Percentiles rank a stretch among this genome's conserved stretches.
These are phyloP conservation scores for Sparassis latifolia DNA, from an alignment of 1,284 basidiomycete genomes.

Conservation along the genomic window DNA sequence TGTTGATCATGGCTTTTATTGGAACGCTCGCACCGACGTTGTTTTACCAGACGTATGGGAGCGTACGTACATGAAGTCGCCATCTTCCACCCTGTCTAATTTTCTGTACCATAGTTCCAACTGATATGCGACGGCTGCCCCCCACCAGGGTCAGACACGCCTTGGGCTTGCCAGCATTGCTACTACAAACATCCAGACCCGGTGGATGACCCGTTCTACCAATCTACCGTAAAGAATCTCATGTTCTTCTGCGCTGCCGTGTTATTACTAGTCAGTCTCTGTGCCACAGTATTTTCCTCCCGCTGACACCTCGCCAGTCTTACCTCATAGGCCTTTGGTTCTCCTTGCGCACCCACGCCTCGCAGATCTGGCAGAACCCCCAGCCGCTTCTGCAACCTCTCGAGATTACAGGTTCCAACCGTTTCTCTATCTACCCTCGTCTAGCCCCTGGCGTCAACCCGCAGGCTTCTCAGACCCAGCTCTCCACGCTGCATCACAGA, in stretches of 20 bases:
- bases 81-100: constrained; percentile 1
- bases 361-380: constrained; percentile 99
- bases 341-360: constrained; percentile 95
- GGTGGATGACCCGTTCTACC: constrained; percentile 92
- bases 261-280: constrained; percentile 76
- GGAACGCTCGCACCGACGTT: constrained; percentile 93
- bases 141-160: constrained; percentile 31
- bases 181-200: constrained; percentile 96
- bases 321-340: constrained; percentile 99
- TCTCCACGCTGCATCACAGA: constrained; percentile 33
- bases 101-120: constrained; percentile 62
- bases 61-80: constrained; percentile 50
- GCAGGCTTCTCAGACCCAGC: constrained; percentile 7
- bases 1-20: constrained; percentile 99
- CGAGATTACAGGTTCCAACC: constrained; percentile 50
- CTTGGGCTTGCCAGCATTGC: constrained; percentile 89
- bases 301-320: constrained; percentile 49
- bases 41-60: constrained; percentile 98
- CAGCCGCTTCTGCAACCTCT: constrained; percentile 73
- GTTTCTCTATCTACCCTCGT: constrained; percentile 72
- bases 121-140: constrained; percentile 92
- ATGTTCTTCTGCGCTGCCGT: constrained; percentile 94
- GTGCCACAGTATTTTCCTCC: background rate
- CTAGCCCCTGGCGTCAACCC: constrained; percentile 35
- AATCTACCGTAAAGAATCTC: constrained; percentile 86